A percentile compares a stretch with the other conserved stretches of the same genome.
Evolutionary conservation across 495 filamentous ascomycete genomes (phyloP).

Genomic region (Jackrogersella minutella): DNA sequence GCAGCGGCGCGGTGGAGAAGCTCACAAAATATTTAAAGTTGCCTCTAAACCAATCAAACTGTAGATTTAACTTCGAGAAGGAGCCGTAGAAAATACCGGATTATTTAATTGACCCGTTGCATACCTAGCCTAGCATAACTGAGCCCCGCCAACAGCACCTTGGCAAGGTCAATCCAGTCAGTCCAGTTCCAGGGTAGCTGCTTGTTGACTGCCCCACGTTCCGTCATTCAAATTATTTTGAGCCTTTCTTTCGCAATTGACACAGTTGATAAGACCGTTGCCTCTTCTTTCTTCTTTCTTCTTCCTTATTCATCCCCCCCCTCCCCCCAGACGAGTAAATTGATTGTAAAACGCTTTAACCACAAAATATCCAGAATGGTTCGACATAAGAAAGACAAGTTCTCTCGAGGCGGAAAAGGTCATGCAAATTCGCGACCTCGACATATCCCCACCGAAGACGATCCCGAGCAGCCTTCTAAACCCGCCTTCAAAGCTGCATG

Average conservation of each 20-base stretch:
- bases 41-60: conserved; percentile 8
- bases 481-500: conserved; percentile 90
- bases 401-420: conserved; percentile 72
- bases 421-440: conserved; percentile 54
- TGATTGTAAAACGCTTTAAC: too few species aligned
- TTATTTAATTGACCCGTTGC: conserved; percentile 15
- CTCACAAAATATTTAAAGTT: conserved; percentile 11
- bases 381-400: conserved; percentile 92
- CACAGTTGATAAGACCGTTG: background rate
- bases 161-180: background rate
- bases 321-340: too few species aligned
- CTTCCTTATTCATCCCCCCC: too few species aligned
- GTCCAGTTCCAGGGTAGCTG: conserved; percentile 7
- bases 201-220: conserved; percentile 18
- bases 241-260: background rate
- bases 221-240: conserved; percentile 23
- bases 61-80: background rate
- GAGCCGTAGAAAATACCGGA: background rate
- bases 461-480: conserved; percentile 54
- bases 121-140: too few species aligned
- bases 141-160: conserved; percentile 1
- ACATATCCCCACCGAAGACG: conserved; percentile 37
- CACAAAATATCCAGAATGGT: conserved; percentile 66
- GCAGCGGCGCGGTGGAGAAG: conserved; percentile 20
- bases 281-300: background rate